Evolutionary conservation across 169 alveolate genomes (phyloP), one percentile per base, ranked within the genome.

Genomic region (Cryptosporidium viatorum): DNA sequence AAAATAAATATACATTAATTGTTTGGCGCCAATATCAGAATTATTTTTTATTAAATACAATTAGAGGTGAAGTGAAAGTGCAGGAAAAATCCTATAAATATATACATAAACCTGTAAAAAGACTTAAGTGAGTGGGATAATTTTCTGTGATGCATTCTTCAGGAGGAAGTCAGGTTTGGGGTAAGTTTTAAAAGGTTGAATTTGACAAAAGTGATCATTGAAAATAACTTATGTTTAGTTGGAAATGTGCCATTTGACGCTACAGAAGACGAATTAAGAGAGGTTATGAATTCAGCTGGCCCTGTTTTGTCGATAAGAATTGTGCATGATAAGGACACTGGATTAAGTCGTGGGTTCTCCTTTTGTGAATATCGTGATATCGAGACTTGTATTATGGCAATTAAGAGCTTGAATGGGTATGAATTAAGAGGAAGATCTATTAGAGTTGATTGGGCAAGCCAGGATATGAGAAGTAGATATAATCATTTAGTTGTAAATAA

Each of bases 201-300:
- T 26, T 26, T 69, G 37, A 6, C 45, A 65, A 35, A 35, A 65
- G 39, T 26, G 45, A 7, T 65, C 16, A 65, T 26, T 9, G 2
- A 69, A 69, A 14, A 43, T 12, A 26, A 18, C 43, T 73, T 16
- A 48, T 33, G 29, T 62, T 4, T 80, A 80, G 89, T 92, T 51
- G 94, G 94, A 5, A 92, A 92, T 74, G 92, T 92, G 18, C 93
- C 94, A 31, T 92, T 92, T 69, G 94, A 92, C 45, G 92, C 91
- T 4, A 86, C 94, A 12, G 94, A 92, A 68, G 91, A 89, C 35
- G 94, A 92, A 16, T 33, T 92, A n/a, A 67, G 92, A n/a, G 94
- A 92, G 70, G 86, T 92, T 31, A 55, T 92, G 84, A 85, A 84
- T 37, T 84, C 73, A 35, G 94, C 91, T 18, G 94, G 94, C 0